A percentile compares a stretch with the other conserved stretches of the same genome.
These are phyloP conservation scores for Suhomyces taliae DNA, from an alignment of 1,139 yeast genomes.

Conservation along the genomic window DNA sequence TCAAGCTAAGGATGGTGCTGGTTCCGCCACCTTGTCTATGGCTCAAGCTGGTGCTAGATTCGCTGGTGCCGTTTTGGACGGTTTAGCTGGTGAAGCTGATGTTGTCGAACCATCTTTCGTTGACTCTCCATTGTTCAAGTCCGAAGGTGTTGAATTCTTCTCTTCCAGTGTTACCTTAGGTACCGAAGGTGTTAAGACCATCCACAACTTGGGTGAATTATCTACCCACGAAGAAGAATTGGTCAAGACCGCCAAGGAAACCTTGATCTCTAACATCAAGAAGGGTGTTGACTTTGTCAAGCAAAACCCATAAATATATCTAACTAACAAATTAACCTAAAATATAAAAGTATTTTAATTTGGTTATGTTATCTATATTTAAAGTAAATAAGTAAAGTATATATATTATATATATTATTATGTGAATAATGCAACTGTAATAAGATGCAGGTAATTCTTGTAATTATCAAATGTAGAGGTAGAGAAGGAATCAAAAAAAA, in stretches of 20 bases:
- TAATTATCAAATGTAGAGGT: too few species aligned
- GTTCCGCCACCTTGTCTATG: constrained; percentile 95
- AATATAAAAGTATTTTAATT: too few species aligned
- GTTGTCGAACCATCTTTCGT: constrained; percentile 54
- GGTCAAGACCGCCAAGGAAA: constrained; percentile 54
- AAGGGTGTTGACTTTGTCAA: constrained; percentile 60
- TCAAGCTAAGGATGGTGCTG: constrained; percentile 91
- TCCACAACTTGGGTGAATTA: constrained; percentile 56
- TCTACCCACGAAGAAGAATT: constrained; percentile 58
- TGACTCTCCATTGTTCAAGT: constrained; percentile 39
- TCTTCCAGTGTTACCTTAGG: constrained; percentile 65
- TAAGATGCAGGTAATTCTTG: too few species aligned
- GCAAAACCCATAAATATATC: constrained; percentile 45
- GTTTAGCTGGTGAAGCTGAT: constrained; percentile 52
- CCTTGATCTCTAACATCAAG: constrained; percentile 54
- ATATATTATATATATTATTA: too few species aligned
- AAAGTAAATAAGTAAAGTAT: too few species aligned
- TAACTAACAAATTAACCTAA: too few species aligned
- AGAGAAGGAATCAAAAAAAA: too few species aligned
- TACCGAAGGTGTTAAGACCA: constrained; percentile 54
- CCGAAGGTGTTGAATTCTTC: constrained; percentile 56
- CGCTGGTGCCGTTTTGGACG: constrained; percentile 59
- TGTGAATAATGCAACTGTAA: too few species aligned
- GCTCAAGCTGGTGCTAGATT: constrained; percentile 93
- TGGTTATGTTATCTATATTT: too few species aligned